These are phyloP conservation scores for Fusarium guadeloupense DNA, from an alignment of 2,329 filamentous ascomycete species.

Conservation along the genomic window DNA sequence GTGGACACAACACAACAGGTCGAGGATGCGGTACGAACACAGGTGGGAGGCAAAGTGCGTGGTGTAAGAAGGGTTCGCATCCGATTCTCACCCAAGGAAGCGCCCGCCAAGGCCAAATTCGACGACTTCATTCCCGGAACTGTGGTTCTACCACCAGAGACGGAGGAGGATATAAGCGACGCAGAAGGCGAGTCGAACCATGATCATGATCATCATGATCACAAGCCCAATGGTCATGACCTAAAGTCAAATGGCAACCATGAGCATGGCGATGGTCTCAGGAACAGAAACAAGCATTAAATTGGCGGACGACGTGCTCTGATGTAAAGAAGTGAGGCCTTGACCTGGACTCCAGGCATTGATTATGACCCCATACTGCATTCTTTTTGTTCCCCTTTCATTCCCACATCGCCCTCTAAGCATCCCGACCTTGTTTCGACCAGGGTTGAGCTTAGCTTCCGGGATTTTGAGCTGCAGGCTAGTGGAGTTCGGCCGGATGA, in stretches of 20 bases:
- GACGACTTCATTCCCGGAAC: constrained; percentile 82
- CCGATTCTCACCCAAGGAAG: constrained; percentile 79
- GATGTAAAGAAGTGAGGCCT: constrained; percentile 8
- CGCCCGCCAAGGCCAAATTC: constrained; percentile 65
- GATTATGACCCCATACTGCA: constrained; percentile 3
- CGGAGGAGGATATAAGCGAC: constrained; percentile 56
- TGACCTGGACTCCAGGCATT: constrained; percentile 6
- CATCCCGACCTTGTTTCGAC: constrained; percentile 12
- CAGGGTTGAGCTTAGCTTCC: constrained; percentile 18
- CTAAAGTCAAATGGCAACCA: constrained; percentile 26
- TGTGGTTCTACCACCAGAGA: constrained; percentile 70
- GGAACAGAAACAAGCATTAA: constrained; percentile 46
- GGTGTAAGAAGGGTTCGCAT: constrained; percentile 86
- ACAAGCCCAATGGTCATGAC: constrained; percentile 42
- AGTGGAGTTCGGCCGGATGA: constrained; percentile 27
- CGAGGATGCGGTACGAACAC: constrained; percentile 77
- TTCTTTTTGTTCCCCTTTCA: neutral
- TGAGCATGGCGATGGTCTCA: constrained; percentile 35
- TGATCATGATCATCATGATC: constrained; percentile 52
- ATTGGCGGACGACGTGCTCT: constrained; percentile 2
- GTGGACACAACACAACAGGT: constrained; percentile 74
- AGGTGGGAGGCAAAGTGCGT: constrained; percentile 78
- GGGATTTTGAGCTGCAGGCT: constrained; percentile 5
- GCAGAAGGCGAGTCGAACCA: constrained; percentile 43
- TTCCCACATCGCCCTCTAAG: neutral